Evolutionary conservation across 2,329 filamentous ascomycete species (phyloP).

Genomic region (Dactylellina leptospora): DNA sequence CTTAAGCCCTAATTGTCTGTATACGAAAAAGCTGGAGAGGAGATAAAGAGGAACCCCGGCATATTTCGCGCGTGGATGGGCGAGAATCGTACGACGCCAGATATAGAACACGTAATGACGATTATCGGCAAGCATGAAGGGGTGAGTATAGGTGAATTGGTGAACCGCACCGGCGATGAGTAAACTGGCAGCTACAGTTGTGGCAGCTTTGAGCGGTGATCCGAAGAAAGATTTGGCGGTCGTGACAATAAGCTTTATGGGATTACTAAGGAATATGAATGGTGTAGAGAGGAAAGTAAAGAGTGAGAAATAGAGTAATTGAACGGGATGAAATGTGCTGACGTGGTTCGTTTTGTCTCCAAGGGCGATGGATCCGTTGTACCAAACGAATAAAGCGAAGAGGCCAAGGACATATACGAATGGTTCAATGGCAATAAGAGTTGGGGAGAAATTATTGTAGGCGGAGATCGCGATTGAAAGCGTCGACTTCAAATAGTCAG

Average conservation of each 20-base stretch:
- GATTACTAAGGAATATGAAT: slow-evolving; percentile 70
- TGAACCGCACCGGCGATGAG: slow-evolving; percentile 68
- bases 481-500: slow-evolving; percentile 67
- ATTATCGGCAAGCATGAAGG: slow-evolving; percentile 95
- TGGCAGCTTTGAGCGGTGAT: slow-evolving; percentile 20
- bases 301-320: slow-evolving; percentile 96
- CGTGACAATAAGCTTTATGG: slow-evolving; percentile 20
- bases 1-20: slow-evolving; percentile 67
- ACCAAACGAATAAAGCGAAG: slow-evolving; percentile 79
- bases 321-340: slow-evolving; percentile 84
- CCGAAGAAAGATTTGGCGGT: slow-evolving; percentile 44
- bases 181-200: slow-evolving; percentile 59
- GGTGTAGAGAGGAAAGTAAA: slow-evolving; percentile 89
- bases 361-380: slow-evolving; percentile 91
- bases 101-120: slow-evolving; percentile 97
- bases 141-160: slow-evolving; percentile 92
- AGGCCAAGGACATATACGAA: slow-evolving; percentile 70
- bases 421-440: slow-evolving; percentile 62
- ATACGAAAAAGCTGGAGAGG: slow-evolving; percentile 72
- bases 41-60: slow-evolving; percentile 75
- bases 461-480: slow-evolving; percentile 72
- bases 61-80: slow-evolving; percentile 72
- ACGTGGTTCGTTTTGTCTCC: slow-evolving; percentile 95
- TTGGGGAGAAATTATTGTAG: slow-evolving; percentile 62
- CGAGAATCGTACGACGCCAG: slow-evolving; percentile 82